Percentiles rank a stretch among this genome's conserved stretches.
phyloP scores from a whole-genome alignment of 2,329 filamentous ascomycete species.

The Domatiomyces catenatus region DNA sequence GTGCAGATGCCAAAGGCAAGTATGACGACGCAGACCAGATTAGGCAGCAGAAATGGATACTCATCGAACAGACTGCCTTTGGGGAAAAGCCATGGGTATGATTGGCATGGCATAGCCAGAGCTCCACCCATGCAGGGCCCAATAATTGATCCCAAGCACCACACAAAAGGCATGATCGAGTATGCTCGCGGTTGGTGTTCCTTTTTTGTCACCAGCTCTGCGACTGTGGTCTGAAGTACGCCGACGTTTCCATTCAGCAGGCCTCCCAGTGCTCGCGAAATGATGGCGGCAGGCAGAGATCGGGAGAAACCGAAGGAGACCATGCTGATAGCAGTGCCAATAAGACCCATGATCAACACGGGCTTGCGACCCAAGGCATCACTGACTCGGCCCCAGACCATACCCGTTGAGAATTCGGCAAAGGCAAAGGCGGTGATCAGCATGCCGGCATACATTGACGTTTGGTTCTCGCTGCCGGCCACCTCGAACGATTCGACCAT shows the following conservation, averaged over 20 bases:
- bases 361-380: slow-evolving; percentile 87
- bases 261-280: slow-evolving; percentile 78
- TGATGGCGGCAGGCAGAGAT: slow-evolving; percentile 64
- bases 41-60: slow-evolving; percentile 83
- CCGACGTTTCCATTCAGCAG: slow-evolving; percentile 93
- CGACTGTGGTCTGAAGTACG: slow-evolving; percentile 86
- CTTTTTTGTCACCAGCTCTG: slow-evolving; percentile 82
- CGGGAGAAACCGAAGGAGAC: slow-evolving; percentile 80
- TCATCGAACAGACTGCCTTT: slow-evolving; percentile 63
- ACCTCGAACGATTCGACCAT: slow-evolving; percentile 90
- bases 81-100: slow-evolving; percentile 59
- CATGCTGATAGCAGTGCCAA: slow-evolving; percentile 85
- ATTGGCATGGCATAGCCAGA: slow-evolving; percentile 71
- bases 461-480: slow-evolving; percentile 60
- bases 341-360: slow-evolving; percentile 73
- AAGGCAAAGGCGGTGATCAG: slow-evolving; percentile 93
- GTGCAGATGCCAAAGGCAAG: slow-evolving; percentile 61
- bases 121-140: slow-evolving; percentile 84
- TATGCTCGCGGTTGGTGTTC: slow-evolving; percentile 90
- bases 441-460: slow-evolving; percentile 86
- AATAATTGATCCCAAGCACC: slow-evolving; percentile 92
- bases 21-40: slow-evolving; percentile 73
- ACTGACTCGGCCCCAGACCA: slow-evolving; percentile 86
- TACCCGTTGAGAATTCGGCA: slow-evolving; percentile 81
- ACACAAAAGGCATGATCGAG: slow-evolving; percentile 94